Base-by-base conservation (phyloP, 2,329 filamentous ascomycete genomes). In the Cercospora sp. region DNA sequence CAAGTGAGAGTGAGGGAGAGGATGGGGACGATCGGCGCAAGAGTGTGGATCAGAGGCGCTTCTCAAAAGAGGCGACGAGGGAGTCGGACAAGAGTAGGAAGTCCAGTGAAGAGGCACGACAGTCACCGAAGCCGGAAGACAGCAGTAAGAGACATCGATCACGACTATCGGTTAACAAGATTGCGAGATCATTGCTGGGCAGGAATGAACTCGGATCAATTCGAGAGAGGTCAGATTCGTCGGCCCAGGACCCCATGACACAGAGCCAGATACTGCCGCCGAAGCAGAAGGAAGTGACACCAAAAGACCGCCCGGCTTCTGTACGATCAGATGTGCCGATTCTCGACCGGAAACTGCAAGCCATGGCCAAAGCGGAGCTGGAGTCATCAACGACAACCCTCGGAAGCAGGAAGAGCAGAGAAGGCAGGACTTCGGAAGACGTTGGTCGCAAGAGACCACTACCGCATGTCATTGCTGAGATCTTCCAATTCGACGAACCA, bases 401-500 rank as follows among this genome's bases (percentile, higher is more conserved):
- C 55, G 74, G 58, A 67, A 30, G 72, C 65, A 60, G 70, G 58
- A 68, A 66, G 60, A 73, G 61, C 69, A 70, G 36, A 68, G 76
- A 66, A 72, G 72, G 69, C 51, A 66, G 53, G 42, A 39, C 59
- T 16, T 64, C 63, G 18, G 55, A 57, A n/a, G 53, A 67, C 4
- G 51, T 39, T 9, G 60, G 42, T 20, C 66, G 28, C 10, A 65
- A 67, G 36, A 65, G 64, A 28, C 64, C 71, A 18, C 45, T 75
- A 9, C 65, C 73, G n/a, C 48, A 69, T 20, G 72, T 74, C 20
- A 67, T 78, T 16, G 75, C 75, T 2, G 73, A 78, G n/a, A 96
- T 96, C 70, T 97, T 96, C 76, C 87, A 90, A 60, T 95, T 97
- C 72, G 88, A 93, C 30, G 84, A 87, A 42, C 86, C 91, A 0